Conservation (phyloP, 805 yeast genomes). For the Blastobotrys muscicola region DNA sequence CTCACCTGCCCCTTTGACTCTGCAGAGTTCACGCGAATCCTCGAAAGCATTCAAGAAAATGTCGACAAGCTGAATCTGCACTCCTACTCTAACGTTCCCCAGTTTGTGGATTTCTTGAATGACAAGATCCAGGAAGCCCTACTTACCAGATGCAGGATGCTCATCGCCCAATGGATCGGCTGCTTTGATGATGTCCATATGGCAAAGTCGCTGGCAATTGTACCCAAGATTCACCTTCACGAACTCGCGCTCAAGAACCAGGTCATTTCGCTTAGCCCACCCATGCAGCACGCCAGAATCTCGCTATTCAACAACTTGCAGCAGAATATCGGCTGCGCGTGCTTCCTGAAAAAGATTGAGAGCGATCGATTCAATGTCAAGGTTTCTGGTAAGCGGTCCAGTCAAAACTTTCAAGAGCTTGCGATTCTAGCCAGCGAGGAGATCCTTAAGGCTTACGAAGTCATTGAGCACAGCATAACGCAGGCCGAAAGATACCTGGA, state of each 20-base stretch:
- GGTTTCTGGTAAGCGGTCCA: constrained; percentile 1
- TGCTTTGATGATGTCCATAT: constrained; percentile 6
- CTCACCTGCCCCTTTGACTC: constrained; percentile 22
- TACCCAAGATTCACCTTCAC: constrained; percentile 12
- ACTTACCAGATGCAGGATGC: constrained; percentile 20
- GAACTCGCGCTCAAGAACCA: constrained; percentile 23
- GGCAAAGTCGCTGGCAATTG: constrained; percentile 2
- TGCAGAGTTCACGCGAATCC: constrained; percentile 11
- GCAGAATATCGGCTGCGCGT: constrained; percentile 11
- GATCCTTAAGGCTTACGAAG: constrained; percentile 18
- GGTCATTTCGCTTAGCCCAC: constrained; percentile 21
- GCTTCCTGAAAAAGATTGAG: constrained; percentile 10
- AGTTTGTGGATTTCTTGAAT: constrained; percentile 31
- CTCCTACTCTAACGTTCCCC: constrained; percentile 29
- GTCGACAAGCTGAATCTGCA: constrained; percentile 31
- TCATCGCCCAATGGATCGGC: constrained; percentile 20
- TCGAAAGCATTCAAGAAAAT: constrained; percentile 28
- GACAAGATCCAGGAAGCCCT: constrained; percentile 24
- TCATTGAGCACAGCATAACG: constrained; percentile 28
- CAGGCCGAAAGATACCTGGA: constrained; percentile 32
- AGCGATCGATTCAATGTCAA: constrained; percentile 10
- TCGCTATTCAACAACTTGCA: constrained; percentile 14
- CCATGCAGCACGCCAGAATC: constrained; percentile 18
- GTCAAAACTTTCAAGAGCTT: constrained; percentile 9
- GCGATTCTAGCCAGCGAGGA: constrained; percentile 8